A percentile compares a stretch with the other conserved stretches of the same genome.
Evolutionary conservation across 768 basidiomycete species (phyloP).

Genomic region (Phylloporus arenicola): DNA sequence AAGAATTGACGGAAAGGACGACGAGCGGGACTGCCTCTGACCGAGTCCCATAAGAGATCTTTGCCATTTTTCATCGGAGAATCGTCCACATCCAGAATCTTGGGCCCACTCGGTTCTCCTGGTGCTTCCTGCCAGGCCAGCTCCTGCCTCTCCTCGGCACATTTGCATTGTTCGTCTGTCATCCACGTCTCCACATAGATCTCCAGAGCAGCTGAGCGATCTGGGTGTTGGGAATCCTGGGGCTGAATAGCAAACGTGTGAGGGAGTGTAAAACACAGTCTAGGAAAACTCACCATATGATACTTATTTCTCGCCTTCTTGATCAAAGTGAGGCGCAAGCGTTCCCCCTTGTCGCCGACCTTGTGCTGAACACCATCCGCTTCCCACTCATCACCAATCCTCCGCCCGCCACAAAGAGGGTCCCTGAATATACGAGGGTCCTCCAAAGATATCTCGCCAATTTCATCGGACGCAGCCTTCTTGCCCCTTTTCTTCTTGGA

Average conservation of each 20-base stretch:
- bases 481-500: slow-evolving; percentile 54
- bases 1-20: slow-evolving; percentile 46
- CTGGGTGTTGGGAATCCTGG: slow-evolving; percentile 71
- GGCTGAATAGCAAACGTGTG: slow-evolving; percentile 44
- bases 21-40: slow-evolving; percentile 39
- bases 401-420: slow-evolving; percentile 49
- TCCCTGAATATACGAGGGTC: slow-evolving; percentile 45
- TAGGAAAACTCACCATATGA: slow-evolving; percentile 55
- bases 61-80: slow-evolving; percentile 49
- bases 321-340: slow-evolving; percentile 63
- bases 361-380: slow-evolving; percentile 65
- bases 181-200: slow-evolving; percentile 79
- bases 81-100: slow-evolving; percentile 36
- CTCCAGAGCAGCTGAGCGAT: slow-evolving; percentile 60
- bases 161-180: slow-evolving; percentile 65
- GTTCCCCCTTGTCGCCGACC: slow-evolving; percentile 63
- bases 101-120: slow-evolving; percentile 39
- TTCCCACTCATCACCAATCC: slow-evolving; percentile 75
- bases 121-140: slow-evolving; percentile 66
- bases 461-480: slow-evolving; percentile 36
- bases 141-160: slow-evolving; percentile 54
- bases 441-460: slow-evolving; percentile 45
- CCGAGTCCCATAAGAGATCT: slow-evolving; percentile 63
- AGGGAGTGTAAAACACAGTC: slow-evolving; percentile 4
- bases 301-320: slow-evolving; percentile 68